phyloP scores from a whole-genome alignment of 192 early-diverging fungal genomes.

The Cetraspora pellucida region DNA sequence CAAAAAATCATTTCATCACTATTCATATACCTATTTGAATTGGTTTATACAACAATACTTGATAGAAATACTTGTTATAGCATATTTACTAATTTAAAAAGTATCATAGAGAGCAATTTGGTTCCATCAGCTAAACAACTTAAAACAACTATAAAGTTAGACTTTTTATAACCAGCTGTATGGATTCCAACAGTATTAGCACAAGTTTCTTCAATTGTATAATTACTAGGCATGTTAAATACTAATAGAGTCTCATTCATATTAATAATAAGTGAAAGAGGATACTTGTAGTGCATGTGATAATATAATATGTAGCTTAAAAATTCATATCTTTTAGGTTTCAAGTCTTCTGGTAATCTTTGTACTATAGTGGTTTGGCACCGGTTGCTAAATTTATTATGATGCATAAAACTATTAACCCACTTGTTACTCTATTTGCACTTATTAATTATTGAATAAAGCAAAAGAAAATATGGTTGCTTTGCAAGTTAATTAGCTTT shows the following conservation, averaged over 20 bases:
- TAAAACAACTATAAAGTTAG: constrained; percentile 9
- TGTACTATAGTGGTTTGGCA: too few species aligned
- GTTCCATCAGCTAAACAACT: constrained; percentile 5
- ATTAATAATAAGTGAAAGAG: constrained; percentile 5
- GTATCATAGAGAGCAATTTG: neutral
- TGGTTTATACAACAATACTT: neutral
- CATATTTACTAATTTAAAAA: constrained; percentile 14
- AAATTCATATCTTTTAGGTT: too few species aligned
- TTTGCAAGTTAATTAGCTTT: too few species aligned
- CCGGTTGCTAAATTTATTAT: too few species aligned
- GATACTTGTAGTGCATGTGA: constrained; percentile 25
- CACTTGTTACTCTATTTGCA: too few species aligned
- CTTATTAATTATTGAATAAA: too few species aligned
- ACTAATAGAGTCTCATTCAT: constrained; percentile 8
- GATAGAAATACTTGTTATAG: neutral
- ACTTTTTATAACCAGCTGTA: neutral
- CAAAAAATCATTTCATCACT: constrained; percentile 14
- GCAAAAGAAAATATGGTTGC: too few species aligned
- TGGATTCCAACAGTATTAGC: neutral
- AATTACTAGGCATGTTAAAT: constrained; percentile 11
- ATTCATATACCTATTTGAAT: constrained; percentile 7
- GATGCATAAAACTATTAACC: too few species aligned
- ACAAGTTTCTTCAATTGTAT: neutral
- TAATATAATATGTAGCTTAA: too few species aligned
- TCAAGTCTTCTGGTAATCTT: too few species aligned